phyloP scores from a whole-genome alignment of 805 yeast genomes.

The Suhomyces tanzawaensis region DNA sequence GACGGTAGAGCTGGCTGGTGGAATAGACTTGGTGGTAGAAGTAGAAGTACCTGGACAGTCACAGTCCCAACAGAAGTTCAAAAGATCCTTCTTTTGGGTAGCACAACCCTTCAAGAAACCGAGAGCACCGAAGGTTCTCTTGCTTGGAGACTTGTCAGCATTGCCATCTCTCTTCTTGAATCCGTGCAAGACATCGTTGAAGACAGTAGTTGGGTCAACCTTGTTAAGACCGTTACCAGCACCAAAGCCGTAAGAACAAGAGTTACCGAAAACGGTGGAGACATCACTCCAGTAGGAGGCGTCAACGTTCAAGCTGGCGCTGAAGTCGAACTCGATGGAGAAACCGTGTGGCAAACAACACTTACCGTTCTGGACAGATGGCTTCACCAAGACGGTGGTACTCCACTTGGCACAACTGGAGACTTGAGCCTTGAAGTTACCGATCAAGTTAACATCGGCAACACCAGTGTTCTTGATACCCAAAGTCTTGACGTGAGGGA shows the following conservation, averaged over 20 bases:
- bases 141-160: not conserved
- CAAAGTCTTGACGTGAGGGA: constrained; percentile 16
- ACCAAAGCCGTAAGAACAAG: constrained; percentile 6
- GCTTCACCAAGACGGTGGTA: constrained; percentile 19
- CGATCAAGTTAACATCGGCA: constrained; percentile 13
- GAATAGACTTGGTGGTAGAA: not conserved
- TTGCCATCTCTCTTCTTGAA: constrained; percentile 9
- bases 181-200: constrained; percentile 3
- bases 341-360: constrained; percentile 26
- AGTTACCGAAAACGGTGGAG: constrained; percentile 9
- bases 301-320: not conserved
- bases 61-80: constrained; percentile 14
- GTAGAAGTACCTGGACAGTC: constrained; percentile 6
- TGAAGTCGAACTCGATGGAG: constrained; percentile 16
- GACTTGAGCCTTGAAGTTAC: constrained; percentile 12
- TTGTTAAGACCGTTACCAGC: not conserved
- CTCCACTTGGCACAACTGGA: constrained; percentile 21
- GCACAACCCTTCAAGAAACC: constrained; percentile 4
- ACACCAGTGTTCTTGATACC: constrained; percentile 22
- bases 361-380: constrained; percentile 14
- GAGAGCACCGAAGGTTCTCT: constrained; percentile 1
- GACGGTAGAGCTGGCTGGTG: not conserved
- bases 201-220: constrained; percentile 7
- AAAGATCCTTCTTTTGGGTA: constrained; percentile 5
- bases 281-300: constrained; percentile 6